phyloP scores from a whole-genome alignment of 805 yeast genomes.

The Teunomyces cretensis region DNA sequence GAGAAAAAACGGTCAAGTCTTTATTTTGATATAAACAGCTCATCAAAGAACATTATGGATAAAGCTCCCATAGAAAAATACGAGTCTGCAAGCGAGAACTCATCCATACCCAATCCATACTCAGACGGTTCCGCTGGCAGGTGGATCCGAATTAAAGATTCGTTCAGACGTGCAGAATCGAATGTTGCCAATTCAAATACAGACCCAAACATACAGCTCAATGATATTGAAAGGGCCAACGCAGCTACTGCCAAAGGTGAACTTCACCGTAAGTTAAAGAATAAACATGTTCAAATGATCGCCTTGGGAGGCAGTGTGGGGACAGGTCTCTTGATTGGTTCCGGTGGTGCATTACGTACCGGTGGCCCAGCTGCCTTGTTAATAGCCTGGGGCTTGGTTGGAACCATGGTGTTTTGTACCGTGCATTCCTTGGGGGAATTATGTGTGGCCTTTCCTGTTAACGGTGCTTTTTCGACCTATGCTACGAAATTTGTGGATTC shows the following conservation, averaged over 20 bases:
- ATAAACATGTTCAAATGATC: slow-evolving; percentile 26
- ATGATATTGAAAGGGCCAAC: slow-evolving; percentile 37
- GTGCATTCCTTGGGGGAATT: slow-evolving; percentile 66
- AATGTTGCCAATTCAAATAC: neutral
- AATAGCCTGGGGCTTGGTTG: slow-evolving; percentile 58
- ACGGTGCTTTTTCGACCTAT: slow-evolving; percentile 40
- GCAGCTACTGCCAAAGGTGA: slow-evolving; percentile 27
- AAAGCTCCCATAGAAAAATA: neutral
- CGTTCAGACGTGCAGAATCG: slow-evolving; percentile 28
- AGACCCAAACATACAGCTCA: slow-evolving; percentile 3
- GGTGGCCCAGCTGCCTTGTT: slow-evolving; percentile 48
- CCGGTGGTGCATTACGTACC: slow-evolving; percentile 41
- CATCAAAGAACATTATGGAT: neutral
- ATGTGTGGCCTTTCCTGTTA: slow-evolving; percentile 47
- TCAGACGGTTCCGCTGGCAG: neutral
- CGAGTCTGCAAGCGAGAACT: neutral
- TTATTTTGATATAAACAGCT: neutral
- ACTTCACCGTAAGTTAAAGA: slow-evolving; percentile 20
- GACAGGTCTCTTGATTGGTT: slow-evolving; percentile 44
- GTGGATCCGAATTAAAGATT: slow-evolving; percentile 27
- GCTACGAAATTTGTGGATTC: slow-evolving; percentile 38
- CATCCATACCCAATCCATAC: neutral
- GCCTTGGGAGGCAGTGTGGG: slow-evolving; percentile 31
- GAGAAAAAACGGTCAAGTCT: neutral
- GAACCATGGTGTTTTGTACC: slow-evolving; percentile 56